Percentiles rank a stretch among this genome's conserved stretches.
phyloP scores from a whole-genome alignment of 176 grass and related monocot species.

The Aegilops longissima region DNA sequence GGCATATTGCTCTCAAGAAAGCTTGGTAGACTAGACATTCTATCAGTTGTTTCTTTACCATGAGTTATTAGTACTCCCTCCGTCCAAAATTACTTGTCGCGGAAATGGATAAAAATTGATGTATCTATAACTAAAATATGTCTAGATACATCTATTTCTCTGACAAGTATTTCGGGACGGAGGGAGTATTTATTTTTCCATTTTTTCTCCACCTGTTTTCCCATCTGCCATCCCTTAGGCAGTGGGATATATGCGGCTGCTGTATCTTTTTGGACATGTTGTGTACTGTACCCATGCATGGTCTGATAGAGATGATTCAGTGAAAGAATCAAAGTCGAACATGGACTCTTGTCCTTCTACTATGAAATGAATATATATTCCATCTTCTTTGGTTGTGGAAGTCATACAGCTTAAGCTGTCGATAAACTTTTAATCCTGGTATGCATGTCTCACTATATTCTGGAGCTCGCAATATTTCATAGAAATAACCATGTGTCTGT shows the following conservation, averaged over 20 bases:
- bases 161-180: too few relatives aligned
- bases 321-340: background rate
- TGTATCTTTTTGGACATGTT: slow-evolving; percentile 35
- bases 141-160: too few relatives aligned
- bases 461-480: slow-evolving; percentile 4
- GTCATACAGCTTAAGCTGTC: background rate
- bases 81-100: too few relatives aligned
- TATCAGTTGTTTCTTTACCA: slow-evolving; percentile 21
- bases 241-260: slow-evolving; percentile 20
- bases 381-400: background rate
- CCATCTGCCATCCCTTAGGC: slow-evolving; percentile 5
- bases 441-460: background rate
- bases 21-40: slow-evolving; percentile 18
- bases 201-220: slow-evolving; percentile 21
- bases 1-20: slow-evolving; percentile 25
- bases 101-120: too few relatives aligned
- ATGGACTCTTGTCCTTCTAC: slow-evolving; percentile 16
- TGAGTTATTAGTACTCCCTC: background rate
- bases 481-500: background rate
- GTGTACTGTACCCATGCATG: slow-evolving; percentile 26
- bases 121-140: too few relatives aligned
- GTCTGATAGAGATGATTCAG: slow-evolving; percentile 25
- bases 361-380: background rate
- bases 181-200: background rate
- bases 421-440: background rate